Percentiles rank a stretch among this genome's conserved stretches.
phyloP scores from a whole-genome alignment of 805 yeast species.

The Candida namnaoensis region DNA sequence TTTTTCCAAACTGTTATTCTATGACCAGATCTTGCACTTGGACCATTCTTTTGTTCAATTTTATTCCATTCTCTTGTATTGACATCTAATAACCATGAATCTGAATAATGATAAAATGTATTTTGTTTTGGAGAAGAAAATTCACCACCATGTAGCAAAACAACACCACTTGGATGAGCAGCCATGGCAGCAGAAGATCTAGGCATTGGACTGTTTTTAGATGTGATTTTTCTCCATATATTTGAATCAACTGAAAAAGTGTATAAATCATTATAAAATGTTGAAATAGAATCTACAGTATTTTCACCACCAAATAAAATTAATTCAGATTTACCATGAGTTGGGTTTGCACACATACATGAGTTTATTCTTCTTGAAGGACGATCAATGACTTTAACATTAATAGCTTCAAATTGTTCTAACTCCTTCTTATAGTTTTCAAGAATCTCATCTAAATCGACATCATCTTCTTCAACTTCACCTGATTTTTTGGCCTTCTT shows the following conservation, averaged over 20 bases:
- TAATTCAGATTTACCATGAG: constrained; percentile 69
- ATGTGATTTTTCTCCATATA: constrained; percentile 69
- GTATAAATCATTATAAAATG: constrained; percentile 75
- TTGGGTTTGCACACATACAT: constrained; percentile 66
- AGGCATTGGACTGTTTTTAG: constrained; percentile 87
- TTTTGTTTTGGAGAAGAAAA: constrained; percentile 94
- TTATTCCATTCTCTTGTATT: constrained; percentile 85
- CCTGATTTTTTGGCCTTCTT: constrained; percentile 67
- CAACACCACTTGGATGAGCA: constrained; percentile 83
- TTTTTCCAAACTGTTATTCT: constrained; percentile 90
- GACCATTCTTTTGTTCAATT: constrained; percentile 66
- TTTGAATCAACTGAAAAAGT: constrained; percentile 70
- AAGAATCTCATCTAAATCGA: constrained; percentile 78
- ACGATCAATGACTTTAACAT: constrained; percentile 42
- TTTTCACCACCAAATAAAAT: constrained; percentile 87
- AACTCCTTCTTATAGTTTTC: constrained; percentile 76
- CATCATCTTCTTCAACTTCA: constrained; percentile 78
- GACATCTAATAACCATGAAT: constrained; percentile 89
- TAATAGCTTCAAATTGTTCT: constrained; percentile 64
- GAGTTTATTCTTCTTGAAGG: constrained; percentile 72
- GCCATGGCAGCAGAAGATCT: constrained; percentile 92
- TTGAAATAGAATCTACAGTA: constrained; percentile 39
- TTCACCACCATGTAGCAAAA: constrained; percentile 91
- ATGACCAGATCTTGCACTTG: constrained; percentile 88
- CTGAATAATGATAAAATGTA: constrained; percentile 93